Percentiles rank a stretch among this genome's conserved stretches.
Conservation (phyloP, 495 filamentous ascomycete species). For the Daldinia childiae region DNA sequence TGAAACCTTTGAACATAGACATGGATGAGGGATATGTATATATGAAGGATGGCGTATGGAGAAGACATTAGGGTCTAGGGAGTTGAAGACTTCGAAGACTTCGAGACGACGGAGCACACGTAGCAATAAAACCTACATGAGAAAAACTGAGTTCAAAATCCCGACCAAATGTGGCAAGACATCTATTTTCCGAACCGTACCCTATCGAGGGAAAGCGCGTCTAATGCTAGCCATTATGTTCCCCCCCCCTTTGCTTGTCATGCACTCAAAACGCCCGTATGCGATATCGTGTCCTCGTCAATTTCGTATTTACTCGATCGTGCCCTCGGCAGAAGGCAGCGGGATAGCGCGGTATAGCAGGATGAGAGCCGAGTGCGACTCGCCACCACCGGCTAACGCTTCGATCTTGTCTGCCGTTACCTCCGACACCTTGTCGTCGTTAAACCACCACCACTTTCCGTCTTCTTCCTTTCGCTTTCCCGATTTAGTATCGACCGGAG, state of each 20-base stretch:
- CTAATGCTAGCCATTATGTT: constrained; percentile 32
- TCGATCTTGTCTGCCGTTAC: constrained; percentile 92
- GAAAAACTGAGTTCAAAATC: neutral
- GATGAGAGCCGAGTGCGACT: constrained; percentile 94
- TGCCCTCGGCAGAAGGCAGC: constrained; percentile 60
- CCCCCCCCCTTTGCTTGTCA: constrained; percentile 27
- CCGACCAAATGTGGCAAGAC: constrained; percentile 11
- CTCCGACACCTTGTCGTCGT: constrained; percentile 96
- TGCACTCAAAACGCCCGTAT: constrained; percentile 34
- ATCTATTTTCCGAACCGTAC: constrained; percentile 35
- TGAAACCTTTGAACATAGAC: neutral
- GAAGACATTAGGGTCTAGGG: neutral
- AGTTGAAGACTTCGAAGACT: neutral
- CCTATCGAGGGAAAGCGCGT: constrained; percentile 36
- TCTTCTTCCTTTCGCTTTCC: constrained; percentile 81
- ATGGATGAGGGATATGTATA: neutral
- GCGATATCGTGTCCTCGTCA: constrained; percentile 18
- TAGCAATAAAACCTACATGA: neutral
- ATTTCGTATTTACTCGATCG: constrained; percentile 37
- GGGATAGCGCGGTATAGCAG: constrained; percentile 88
- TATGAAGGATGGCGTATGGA: neutral
- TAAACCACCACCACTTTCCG: constrained; percentile 99
- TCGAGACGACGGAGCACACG: neutral
- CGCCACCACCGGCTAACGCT: constrained; percentile 89
- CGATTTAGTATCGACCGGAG: constrained; percentile 67